Evolutionary conservation across 208 protist genomes (phyloP).

Genomic region (Pavlovales sp.): DNA sequence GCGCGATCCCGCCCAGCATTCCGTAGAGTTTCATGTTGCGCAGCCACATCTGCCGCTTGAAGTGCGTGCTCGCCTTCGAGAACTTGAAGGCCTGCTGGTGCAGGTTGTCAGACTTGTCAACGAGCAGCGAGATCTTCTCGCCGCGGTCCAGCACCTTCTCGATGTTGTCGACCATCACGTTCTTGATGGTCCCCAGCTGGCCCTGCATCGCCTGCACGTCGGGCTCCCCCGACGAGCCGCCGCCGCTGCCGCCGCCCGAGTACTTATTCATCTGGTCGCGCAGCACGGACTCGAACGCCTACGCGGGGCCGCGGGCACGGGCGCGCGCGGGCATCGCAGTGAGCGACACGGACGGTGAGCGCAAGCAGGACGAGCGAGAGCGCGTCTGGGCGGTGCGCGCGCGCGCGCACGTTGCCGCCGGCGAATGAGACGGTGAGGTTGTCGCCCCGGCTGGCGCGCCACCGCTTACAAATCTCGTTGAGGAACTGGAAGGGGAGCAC

Average conservation of each 20-base stretch:
- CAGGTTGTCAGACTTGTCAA: not conserved
- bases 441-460: not conserved
- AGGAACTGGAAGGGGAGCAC: not conserved
- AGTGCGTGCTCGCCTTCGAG: not conserved
- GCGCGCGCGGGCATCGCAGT: too few relatives aligned
- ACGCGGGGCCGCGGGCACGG: too few relatives aligned
- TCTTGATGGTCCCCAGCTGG: not conserved
- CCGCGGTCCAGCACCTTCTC: constrained; percentile 22
- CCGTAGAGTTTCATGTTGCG: not conserved
- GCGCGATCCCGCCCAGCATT: not conserved
- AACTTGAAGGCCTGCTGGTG: constrained; percentile 2
- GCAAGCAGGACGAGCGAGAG: too few relatives aligned
- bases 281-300: not conserved
- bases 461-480: not conserved
- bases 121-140: not conserved
- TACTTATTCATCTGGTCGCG: not conserved
- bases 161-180: constrained; percentile 1
- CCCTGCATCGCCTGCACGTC: not conserved
- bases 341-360: too few relatives aligned
- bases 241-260: not conserved
- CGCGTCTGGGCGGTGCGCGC: too few relatives aligned
- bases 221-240: not conserved
- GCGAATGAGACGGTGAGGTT: not conserved
- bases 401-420: not conserved
- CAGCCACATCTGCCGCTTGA: not conserved